Evolutionary conservation across 2,329 filamentous ascomycete species (phyloP), one percentile per base, ranked within the genome.

Genomic region (Phialophora verrucosa): DNA sequence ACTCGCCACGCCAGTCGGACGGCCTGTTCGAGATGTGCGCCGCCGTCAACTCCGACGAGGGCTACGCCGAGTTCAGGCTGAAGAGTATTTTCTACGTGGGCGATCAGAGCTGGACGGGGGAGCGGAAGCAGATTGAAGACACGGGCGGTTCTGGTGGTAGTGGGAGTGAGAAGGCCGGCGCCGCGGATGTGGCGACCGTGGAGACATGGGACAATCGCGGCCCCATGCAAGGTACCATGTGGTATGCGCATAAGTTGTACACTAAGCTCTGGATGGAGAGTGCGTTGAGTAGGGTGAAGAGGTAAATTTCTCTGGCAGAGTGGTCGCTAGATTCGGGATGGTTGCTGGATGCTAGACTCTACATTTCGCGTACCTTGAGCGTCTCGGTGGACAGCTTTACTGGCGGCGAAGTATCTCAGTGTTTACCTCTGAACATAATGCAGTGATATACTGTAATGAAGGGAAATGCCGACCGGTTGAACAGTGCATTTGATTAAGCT

Each of bases 11-110:
- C 7, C 80, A 82, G 8, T 85, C 83, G 1, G 89, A 91, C 73
- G 89, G 89, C 0, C 78, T 91, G 29, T 90, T 91, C 69, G 83
- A 89, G 75, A 88, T 91, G 73, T 82, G 81, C 20, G 88, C 87
- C 3, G 80, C 81, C 12, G 77, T 90, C 17, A 87, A 91, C 76
- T 81, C 83, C 73, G 82, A 85, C 5, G 79, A 84, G 38, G 83
- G 83, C 12, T 83, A 87, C 66, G 89, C 85, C 2, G 88, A 90
- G 75, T 85, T 91, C 70, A 80, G 82, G 2, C 78, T 91, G 62
- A 91, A 90, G 83, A 89, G 85, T 78, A 82, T 80, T 72, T 91
- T 83, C 83, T 90, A 81, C 74, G 81, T 56, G 29, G 59, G 59
- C 10, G 59, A 62, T 56, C 25, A 56, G 53, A 38, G 29, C 29